Base-by-base conservation (phyloP, 2,329 filamentous ascomycete genomes). In the Trichoderma lentiforme region DNA sequence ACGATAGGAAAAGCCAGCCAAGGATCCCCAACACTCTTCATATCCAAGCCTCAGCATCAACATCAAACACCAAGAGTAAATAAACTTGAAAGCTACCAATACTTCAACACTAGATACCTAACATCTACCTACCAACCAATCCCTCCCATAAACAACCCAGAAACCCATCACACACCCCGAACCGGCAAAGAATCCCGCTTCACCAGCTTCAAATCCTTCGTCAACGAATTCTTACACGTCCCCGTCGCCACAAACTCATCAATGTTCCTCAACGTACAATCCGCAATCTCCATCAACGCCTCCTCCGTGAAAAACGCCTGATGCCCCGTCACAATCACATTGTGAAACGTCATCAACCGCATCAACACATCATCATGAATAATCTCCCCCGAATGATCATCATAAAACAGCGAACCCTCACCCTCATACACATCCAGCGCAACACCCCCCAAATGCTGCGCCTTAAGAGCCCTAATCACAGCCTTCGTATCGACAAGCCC, bases 251-350 rank as follows among this genome's bases (percentile, higher is more conserved):
- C 47, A 43, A 86, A 85, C 73, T 87, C 84, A 32, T 82, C 82
- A 4, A 90, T 76, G 77, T 91, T 92, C 71, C 81, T 79, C 73
- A 91, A 76, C 1, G 89, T 91, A 67, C 84, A 86, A 60, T 86
- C 84, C 2, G 90, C 86, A 75, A 92, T 92, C 80, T 91, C 89
- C 8, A 82, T 81, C 63, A 92, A 80, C 1, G 90, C 90, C 80
- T 92, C 90, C 39, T 86, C 82, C 6, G 90, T 92, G 76, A 92
- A 90, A 81, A 92, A 92, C 1, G 88, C 90, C 82, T 92, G 90
- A 75, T 92, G 90, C 0, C 90, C 90, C 74, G 87, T 90, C 72
- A 92, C 82, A 58, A 92, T 79, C 4, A 91, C 90, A 74, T 92
- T 92, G 72, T 86, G 90, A 76, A 92, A 92, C 0, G 89, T 91